phyloP scores from a whole-genome alignment of 495 filamentous ascomycete genomes.

The Hypomontagnella submonticulosa region DNA sequence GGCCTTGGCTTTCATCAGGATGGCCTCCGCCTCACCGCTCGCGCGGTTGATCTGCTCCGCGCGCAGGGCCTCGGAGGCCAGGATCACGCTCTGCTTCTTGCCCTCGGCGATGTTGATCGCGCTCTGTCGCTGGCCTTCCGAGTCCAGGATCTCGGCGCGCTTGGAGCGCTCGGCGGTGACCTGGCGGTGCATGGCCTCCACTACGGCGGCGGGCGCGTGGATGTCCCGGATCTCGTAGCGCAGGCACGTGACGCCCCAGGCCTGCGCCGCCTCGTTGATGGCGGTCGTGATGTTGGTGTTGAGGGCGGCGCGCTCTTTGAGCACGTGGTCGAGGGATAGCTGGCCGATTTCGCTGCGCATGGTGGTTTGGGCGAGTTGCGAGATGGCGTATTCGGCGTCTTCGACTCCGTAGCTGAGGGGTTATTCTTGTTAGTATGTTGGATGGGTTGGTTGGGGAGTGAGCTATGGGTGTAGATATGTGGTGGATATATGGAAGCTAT shows the following conservation, averaged over 20 bases:
- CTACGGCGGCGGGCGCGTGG: conserved; percentile 91
- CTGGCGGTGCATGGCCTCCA: conserved; percentile 97
- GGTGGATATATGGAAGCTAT: too few species aligned
- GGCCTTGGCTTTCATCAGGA: conserved; percentile 82
- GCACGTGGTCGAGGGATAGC: conserved; percentile 93
- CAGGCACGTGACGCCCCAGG: conserved; percentile 95
- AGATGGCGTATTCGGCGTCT: conserved; percentile 98
- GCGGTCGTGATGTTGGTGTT: conserved; percentile 98
- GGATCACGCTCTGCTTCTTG: conserved; percentile 92
- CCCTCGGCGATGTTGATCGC: conserved; percentile 99
- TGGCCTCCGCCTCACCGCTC: conserved; percentile 91
- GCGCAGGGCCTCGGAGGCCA: conserved; percentile 92
- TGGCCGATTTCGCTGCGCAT: conserved; percentile 99
- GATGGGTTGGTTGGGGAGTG: neutral
- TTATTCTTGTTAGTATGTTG: conserved; percentile 27
- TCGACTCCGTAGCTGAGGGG: conserved; percentile 88
- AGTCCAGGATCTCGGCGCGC: conserved; percentile 95
- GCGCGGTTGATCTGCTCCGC: conserved; percentile 93
- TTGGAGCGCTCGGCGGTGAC: conserved; percentile 97
- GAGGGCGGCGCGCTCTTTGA: conserved; percentile 93
- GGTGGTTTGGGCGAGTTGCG: conserved; percentile 95
- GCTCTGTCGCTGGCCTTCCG: conserved; percentile 92
- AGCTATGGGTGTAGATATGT: neutral
- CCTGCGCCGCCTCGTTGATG: conserved; percentile 96
- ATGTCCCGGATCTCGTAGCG: conserved; percentile 99